These are phyloP conservation scores for Stachybotrys chlorohalonatus DNA, from an alignment of 2,329 filamentous ascomycete genomes.

Conservation along the genomic window DNA sequence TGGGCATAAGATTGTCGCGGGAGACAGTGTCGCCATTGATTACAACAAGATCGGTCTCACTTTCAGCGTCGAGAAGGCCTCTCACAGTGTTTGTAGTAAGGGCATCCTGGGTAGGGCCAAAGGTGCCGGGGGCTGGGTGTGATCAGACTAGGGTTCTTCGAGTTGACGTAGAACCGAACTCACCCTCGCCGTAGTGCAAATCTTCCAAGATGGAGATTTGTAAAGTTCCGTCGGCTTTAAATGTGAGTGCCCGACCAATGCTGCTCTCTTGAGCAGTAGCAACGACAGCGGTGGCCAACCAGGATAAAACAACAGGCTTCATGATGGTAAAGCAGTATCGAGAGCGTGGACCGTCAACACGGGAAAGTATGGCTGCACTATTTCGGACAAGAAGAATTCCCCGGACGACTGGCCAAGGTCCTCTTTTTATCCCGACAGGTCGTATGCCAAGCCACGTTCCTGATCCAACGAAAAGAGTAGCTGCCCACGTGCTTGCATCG, in stretches of 20 bases:
- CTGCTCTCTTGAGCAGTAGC: neutral
- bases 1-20: slow-evolving; percentile 38
- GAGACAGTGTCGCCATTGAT: slow-evolving; percentile 50
- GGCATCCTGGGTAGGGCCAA: slow-evolving; percentile 6
- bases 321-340: neutral
- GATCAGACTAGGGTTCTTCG: neutral
- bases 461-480: no score
- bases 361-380: no score
- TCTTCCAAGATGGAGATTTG: slow-evolving; percentile 57
- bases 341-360: no score
- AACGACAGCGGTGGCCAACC: neutral
- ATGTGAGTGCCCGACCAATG: slow-evolving; percentile 13
- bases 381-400: no score
- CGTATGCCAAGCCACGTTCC: no score
- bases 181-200: slow-evolving; percentile 63
- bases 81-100: slow-evolving; percentile 3
- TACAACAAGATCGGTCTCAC: slow-evolving; percentile 32
- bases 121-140: slow-evolving; percentile 4
- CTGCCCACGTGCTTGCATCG: no score
- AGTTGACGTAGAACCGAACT: slow-evolving; percentile 7
- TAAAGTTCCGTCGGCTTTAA: slow-evolving; percentile 36
- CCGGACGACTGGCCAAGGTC: no score
- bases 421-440: no score
- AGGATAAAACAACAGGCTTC: neutral
- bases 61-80: slow-evolving; percentile 3